These are phyloP conservation scores for Penicillium griseofulvum DNA, from an alignment of 2,329 filamentous ascomycete species.

Conservation along the genomic window DNA sequence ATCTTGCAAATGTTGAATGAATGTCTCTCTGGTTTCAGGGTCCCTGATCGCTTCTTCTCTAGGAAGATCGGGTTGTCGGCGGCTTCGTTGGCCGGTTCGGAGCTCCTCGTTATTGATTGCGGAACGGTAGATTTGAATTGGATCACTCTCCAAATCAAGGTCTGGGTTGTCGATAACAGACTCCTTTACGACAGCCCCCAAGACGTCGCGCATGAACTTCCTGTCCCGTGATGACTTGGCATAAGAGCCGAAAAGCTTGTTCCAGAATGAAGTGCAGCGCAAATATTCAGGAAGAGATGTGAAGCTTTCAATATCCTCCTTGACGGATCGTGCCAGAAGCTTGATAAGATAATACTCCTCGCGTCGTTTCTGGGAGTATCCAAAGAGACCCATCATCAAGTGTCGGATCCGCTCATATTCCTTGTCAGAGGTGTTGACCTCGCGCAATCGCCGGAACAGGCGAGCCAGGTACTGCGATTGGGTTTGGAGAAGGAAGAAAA, in stretches of 20 bases:
- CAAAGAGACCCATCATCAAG: conserved; percentile 93
- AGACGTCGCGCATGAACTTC: conserved; percentile 83
- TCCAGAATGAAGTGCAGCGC: conserved; percentile 90
- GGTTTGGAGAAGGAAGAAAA: conserved; percentile 96
- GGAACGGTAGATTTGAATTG: conserved; percentile 93
- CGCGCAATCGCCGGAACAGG: conserved; percentile 78
- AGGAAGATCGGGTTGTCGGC: conserved; percentile 77
- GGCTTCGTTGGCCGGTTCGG: conserved; percentile 79
- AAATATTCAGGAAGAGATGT: conserved; percentile 76
- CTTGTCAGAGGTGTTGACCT: conserved; percentile 82
- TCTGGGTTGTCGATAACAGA: conserved; percentile 90
- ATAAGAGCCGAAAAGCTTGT: conserved; percentile 80
- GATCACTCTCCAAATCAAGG: conserved; percentile 92
- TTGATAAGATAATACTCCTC: conserved; percentile 97
- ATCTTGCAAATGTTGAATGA: conserved; percentile 92
- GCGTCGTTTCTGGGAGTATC: conserved; percentile 91
- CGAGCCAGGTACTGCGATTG: conserved; percentile 92
- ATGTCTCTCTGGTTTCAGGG: conserved; percentile 83
- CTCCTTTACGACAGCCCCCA: conserved; percentile 81
- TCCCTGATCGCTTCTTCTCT: conserved; percentile 95
- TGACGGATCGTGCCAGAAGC: conserved; percentile 75
- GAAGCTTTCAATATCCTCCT: conserved; percentile 78
- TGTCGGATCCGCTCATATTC: conserved; percentile 91
- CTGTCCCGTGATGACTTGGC: conserved; percentile 86
- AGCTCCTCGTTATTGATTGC: conserved; percentile 97